Evolutionary conservation across 179 eudicot species (phyloP).

Genomic region (Gypsophila paniculata): DNA sequence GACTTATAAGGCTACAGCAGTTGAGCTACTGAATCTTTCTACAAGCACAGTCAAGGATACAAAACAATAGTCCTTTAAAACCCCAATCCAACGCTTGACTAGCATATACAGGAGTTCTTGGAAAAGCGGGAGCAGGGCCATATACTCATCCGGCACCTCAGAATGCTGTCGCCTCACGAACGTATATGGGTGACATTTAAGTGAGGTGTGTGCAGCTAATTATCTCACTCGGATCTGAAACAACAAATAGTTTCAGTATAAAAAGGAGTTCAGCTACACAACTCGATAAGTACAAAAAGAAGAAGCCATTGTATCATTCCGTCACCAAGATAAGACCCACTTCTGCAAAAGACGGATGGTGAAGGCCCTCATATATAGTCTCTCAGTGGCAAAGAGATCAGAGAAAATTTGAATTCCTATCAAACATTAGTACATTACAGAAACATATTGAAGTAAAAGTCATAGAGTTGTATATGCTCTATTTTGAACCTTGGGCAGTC

Average conservation of each 20-base stretch:
- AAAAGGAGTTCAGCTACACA: slow-evolving; percentile 12
- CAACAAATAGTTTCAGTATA: slow-evolving; percentile 2
- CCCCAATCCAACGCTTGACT: slow-evolving; percentile 75
- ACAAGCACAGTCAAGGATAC: slow-evolving; percentile 59
- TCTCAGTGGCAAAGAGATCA: slow-evolving; percentile 81
- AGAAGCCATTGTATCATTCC: neutral
- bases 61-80: slow-evolving; percentile 71
- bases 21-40: slow-evolving; percentile 28
- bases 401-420: slow-evolving; percentile 33
- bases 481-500: slow-evolving; percentile 78
- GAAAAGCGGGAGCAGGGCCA: slow-evolving; percentile 79
- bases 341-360: slow-evolving; percentile 98
- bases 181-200: slow-evolving; percentile 86
- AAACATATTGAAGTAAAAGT: neutral
- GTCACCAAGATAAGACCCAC: slow-evolving; percentile 60
- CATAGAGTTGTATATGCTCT: slow-evolving; percentile 16
- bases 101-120: slow-evolving; percentile 64
- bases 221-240: slow-evolving; percentile 82
- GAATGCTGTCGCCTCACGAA: slow-evolving; percentile 58
- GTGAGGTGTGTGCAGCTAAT: slow-evolving; percentile 94
- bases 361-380: slow-evolving; percentile 92
- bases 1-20: slow-evolving; percentile 7
- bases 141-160: slow-evolving; percentile 71
- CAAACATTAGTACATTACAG: slow-evolving; percentile 12
- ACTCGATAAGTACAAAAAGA: slow-evolving; percentile 10